Percentiles rank a stretch among this genome's conserved stretches.
Conservation (phyloP, 495 filamentous ascomycete genomes). For the Cryomyces minteri region DNA sequence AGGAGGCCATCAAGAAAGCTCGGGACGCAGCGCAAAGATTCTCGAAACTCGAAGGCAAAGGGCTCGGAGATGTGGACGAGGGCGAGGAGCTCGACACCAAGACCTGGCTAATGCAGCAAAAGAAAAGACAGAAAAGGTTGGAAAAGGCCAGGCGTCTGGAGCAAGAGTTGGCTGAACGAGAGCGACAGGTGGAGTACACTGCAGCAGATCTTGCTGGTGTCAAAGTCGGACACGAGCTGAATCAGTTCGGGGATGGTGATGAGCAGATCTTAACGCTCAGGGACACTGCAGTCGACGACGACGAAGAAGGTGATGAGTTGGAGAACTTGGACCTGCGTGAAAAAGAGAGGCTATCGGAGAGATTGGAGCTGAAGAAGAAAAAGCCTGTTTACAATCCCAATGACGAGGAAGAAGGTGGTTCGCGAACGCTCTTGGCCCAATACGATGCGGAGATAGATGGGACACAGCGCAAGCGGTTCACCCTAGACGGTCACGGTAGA, state of each 20-base stretch:
- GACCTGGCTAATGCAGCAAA: slow-evolving; percentile 67
- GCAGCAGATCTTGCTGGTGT: slow-evolving; percentile 71
- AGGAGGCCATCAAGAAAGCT: slow-evolving; percentile 68
- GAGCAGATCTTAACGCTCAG: slow-evolving; percentile 83
- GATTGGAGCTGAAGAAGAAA: slow-evolving; percentile 75
- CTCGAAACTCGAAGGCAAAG: slow-evolving; percentile 56
- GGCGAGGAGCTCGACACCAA: slow-evolving; percentile 59
- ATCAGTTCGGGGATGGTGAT: slow-evolving; percentile 50
- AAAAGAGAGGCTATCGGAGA: slow-evolving; percentile 57
- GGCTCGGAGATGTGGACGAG: slow-evolving; percentile 54
- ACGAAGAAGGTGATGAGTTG: slow-evolving; percentile 83
- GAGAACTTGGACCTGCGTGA: slow-evolving; percentile 67
- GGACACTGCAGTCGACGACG: slow-evolving; percentile 69
- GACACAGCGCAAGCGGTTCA: slow-evolving; percentile 80
- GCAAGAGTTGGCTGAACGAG: slow-evolving; percentile 53
- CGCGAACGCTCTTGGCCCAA: slow-evolving; percentile 52
- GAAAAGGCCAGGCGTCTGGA: slow-evolving; percentile 56
- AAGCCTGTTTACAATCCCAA: slow-evolving; percentile 79
- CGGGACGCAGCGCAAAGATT: slow-evolving; percentile 64
- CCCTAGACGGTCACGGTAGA: slow-evolving; percentile 56
- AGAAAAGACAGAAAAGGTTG: slow-evolving; percentile 82
- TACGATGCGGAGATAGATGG: slow-evolving; percentile 93
- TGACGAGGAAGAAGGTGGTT: slow-evolving; percentile 46
- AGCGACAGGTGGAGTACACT: slow-evolving; percentile 44
- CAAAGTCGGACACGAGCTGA: slow-evolving; percentile 74